These are phyloP conservation scores for Penstemon davidsonii DNA, from an alignment of 257 asterid species.

Conservation along the genomic window DNA sequence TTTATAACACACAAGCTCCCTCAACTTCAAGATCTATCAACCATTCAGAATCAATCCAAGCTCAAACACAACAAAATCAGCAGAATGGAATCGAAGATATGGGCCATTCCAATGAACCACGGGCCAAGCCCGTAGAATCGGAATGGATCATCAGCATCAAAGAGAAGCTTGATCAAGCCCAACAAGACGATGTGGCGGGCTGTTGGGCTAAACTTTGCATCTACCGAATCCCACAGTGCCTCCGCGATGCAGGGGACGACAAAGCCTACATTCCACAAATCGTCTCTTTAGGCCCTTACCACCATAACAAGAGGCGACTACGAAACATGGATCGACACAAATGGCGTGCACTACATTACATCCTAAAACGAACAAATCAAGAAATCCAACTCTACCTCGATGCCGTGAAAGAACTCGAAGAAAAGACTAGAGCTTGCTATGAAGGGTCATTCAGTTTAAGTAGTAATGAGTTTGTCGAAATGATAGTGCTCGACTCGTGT, in stretches of 20 bases:
- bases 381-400: conserved; percentile 50
- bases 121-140: conserved; percentile 38
- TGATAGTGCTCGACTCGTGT: conserved; percentile 78
- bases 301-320: conserved; percentile 62
- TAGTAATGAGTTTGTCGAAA: conserved; percentile 77
- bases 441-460: conserved; percentile 60
- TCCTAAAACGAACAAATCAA: conserved; percentile 59
- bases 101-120: conserved; percentile 27
- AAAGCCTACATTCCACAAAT: conserved; percentile 77
- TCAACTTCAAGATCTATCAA: conserved; percentile 40
- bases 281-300: conserved; percentile 79
- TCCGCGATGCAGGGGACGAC: conserved; percentile 61
- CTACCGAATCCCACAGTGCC: conserved; percentile 66
- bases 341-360: conserved; percentile 68
- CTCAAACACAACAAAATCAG: conserved; percentile 34
- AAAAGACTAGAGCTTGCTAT: conserved; percentile 61
- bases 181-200: conserved; percentile 58
- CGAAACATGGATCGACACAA: conserved; percentile 82
- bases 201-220: conserved; percentile 72
- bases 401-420: conserved; percentile 62
- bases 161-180: conserved; percentile 73
- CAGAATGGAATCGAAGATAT: conserved; percentile 23
- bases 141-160: conserved; percentile 73
- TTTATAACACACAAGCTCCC: conserved; percentile 42
- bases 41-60: conserved; percentile 27